Evolutionary conservation across 164 flowering plant species (phyloP).

Genomic region (Kingdonia uniflora): DNA sequence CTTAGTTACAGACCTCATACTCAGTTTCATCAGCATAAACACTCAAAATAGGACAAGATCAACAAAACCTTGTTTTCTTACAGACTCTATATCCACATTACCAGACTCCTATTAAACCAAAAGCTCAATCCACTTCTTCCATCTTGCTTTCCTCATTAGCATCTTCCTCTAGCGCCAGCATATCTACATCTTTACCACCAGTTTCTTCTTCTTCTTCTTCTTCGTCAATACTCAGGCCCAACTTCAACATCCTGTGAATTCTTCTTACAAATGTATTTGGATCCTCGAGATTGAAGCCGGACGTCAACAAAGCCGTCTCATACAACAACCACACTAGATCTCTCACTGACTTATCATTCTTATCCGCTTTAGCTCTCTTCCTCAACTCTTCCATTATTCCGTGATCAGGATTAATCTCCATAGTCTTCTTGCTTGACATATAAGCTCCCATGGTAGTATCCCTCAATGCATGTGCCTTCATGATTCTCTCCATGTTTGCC

Average conservation of each 20-base stretch:
- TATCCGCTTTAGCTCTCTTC: slow-evolving; percentile 68
- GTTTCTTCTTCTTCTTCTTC: slow-evolving; percentile 30
- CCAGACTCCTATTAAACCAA: too few species aligned
- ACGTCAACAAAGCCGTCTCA: slow-evolving; percentile 62
- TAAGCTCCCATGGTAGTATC: slow-evolving; percentile 63
- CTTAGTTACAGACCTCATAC: too few species aligned
- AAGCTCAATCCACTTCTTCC: slow-evolving; percentile 41
- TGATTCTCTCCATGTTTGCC: slow-evolving; percentile 70
- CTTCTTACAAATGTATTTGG: slow-evolving; percentile 55
- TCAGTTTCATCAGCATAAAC: too few species aligned
- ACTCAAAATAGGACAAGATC: too few species aligned
- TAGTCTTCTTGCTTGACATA: slow-evolving; percentile 78
- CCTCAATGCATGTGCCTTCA: slow-evolving; percentile 67
- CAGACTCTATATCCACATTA: too few species aligned
- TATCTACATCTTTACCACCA: slow-evolving; percentile 26
- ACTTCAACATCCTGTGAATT: slow-evolving; percentile 68
- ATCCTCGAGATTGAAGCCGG: slow-evolving; percentile 67
- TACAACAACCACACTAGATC: slow-evolving; percentile 48
- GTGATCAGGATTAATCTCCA: slow-evolving; percentile 75
- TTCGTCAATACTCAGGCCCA: slow-evolving; percentile 68
- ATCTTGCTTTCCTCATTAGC: slow-evolving; percentile 44
- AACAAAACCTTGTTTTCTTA: too few species aligned
- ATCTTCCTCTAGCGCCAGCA: slow-evolving; percentile 44
- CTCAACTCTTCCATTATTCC: slow-evolving; percentile 70
- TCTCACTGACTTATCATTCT: slow-evolving; percentile 58